Evolutionary conservation across 2,329 filamentous ascomycete species (phyloP).

Genomic region (Mycosphaerella sp.): DNA sequence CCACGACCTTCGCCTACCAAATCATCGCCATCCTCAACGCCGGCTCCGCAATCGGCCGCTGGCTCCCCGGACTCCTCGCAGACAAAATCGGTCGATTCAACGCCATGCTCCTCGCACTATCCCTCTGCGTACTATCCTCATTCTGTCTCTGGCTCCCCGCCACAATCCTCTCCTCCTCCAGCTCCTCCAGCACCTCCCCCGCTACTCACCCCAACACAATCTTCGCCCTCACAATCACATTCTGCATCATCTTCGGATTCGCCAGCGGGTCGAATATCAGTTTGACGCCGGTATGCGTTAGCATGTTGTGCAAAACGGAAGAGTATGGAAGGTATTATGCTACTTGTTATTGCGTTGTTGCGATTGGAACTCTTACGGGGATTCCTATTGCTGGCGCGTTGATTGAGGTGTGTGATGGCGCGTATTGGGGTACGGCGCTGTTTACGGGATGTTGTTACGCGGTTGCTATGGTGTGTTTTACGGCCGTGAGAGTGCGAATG

Average conservation of each 20-base stretch:
- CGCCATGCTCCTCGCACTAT: constrained; percentile 63
- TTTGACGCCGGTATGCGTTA: constrained; percentile 40
- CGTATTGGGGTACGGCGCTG: constrained; percentile 28
- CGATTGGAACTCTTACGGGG: constrained; percentile 27
- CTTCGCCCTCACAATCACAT: constrained; percentile 25
- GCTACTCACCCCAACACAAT: constrained; percentile 27
- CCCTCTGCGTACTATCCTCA: constrained; percentile 59
- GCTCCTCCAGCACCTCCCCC: neutral
- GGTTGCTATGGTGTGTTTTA: constrained; percentile 19
- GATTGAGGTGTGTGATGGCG: constrained; percentile 23
- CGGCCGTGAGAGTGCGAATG: constrained; percentile 35
- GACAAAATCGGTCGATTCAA: constrained; percentile 84
- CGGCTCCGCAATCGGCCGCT: constrained; percentile 70
- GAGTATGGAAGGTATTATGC: constrained; percentile 39
- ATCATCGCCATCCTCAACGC: constrained; percentile 78
- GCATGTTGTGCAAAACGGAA: constrained; percentile 40
- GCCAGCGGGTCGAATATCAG: constrained; percentile 35
- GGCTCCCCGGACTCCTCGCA: constrained; percentile 69
- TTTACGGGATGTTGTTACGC: constrained; percentile 27
- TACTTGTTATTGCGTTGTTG: constrained; percentile 31
- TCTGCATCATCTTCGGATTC: constrained; percentile 34
- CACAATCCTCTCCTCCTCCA: constrained; percentile 32
- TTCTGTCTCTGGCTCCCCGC: constrained; percentile 71
- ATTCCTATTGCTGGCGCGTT: constrained; percentile 31
- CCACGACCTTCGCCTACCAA: constrained; percentile 61